Conservation (phyloP, 768 basidiomycete genomes). For the Amanita muscaria region DNA sequence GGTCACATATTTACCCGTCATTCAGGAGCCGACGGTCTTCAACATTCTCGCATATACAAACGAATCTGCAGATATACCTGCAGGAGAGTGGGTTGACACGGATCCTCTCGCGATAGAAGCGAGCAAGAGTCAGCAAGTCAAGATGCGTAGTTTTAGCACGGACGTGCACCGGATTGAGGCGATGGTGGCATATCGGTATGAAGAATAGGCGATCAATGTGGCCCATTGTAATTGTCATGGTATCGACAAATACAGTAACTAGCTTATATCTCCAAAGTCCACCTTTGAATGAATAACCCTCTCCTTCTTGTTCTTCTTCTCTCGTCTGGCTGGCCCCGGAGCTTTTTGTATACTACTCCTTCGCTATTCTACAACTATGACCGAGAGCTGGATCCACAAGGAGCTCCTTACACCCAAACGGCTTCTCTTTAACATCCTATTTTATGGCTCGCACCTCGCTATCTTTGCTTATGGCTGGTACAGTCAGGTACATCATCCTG, state of each 20-base stretch:
- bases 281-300: slow-evolving; percentile 16
- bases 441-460: slow-evolving; percentile 68
- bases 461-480: slow-evolving; percentile 87
- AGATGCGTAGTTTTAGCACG: slow-evolving; percentile 93
- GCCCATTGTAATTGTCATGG: slow-evolving; percentile 31
- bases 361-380: slow-evolving; percentile 35
- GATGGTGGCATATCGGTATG: slow-evolving; percentile 95
- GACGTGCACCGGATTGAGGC: slow-evolving; percentile 97
- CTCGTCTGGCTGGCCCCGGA: slow-evolving; percentile 48
- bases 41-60: slow-evolving; percentile 95
- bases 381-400: slow-evolving; percentile 61
- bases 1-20: slow-evolving; percentile 92
- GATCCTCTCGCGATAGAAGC: slow-evolving; percentile 90
- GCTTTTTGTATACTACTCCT: slow-evolving; percentile 20
- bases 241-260: slow-evolving; percentile 9
- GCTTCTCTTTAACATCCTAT: slow-evolving; percentile 66
- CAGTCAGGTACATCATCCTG: slow-evolving; percentile 47
- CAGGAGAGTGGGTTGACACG: slow-evolving; percentile 92
- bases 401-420: slow-evolving; percentile 59
- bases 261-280: slow-evolving; percentile 15
- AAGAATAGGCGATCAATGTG: slow-evolving; percentile 41
- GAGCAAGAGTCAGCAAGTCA: slow-evolving; percentile 88
- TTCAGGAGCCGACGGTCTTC: slow-evolving; percentile 94
- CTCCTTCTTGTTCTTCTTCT: slow-evolving; percentile 15
- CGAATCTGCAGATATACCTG: slow-evolving; percentile 86